Evolutionary conservation across 2,329 filamentous ascomycete species (phyloP), one percentile per base, ranked within the genome.

Genomic region (Alternaria rosae): DNA sequence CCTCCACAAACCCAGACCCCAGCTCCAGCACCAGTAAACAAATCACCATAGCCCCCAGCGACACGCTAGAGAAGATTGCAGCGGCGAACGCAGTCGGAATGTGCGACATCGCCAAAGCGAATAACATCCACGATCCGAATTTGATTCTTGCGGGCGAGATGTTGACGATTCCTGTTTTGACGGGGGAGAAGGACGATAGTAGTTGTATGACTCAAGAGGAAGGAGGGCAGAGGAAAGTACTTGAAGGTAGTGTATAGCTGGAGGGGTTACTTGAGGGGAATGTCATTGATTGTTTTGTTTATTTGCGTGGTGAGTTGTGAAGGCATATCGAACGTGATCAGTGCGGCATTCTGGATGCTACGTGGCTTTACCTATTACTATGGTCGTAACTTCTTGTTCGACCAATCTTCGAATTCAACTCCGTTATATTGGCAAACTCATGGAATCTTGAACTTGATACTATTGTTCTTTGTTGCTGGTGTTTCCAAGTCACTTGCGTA

Each of bases 41-140:
- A 42, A 21, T 53, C 9, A 58, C 41, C 9, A 25, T 58, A 8
- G 10, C 23, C 8, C 9, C 20, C 3, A 47, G 56, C 21, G 56
- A 58, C 26, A 58, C 56, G 20, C 28, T 58, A 1, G 41, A 53
- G 41, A 53, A 17, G 6, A 44, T 58, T 7, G 47, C 56, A 9
- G 20, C 30, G 4, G 56, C 48, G 15, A 30, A 53, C 21, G 21
- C n/a, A 12, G 56, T 53, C 25, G 48, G 56, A 0, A 26, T 58
- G 2, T 58, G 56, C 38, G 48, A 58, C 44, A 23, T 58, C 3
- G 56, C 20, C 7, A 35, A 44, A 21, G 47, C 26, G 28, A 51
- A 50, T 51, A 23, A 17, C 4, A 42, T 41, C n/a, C 13, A 28
- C n/a, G 38, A 43, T n/a, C 35, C 38, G 41, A 44, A 54, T 42